These are phyloP conservation scores for Luzula sylvatica DNA, from an alignment of 176 grass and related monocot species.

Conservation along the genomic window DNA sequence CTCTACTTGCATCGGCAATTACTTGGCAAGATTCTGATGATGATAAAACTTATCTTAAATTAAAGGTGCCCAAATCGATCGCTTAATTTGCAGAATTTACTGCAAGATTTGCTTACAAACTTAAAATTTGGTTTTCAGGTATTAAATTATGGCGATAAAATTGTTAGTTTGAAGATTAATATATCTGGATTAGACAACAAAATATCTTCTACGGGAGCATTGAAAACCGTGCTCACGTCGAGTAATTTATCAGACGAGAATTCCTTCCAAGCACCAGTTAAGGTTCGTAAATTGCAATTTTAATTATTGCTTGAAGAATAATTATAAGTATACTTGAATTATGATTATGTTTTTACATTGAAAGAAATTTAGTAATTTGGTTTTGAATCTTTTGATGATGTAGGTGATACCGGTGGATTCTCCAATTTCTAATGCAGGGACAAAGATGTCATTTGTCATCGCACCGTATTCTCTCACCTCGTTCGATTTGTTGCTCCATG, in stretches of 20 bases:
- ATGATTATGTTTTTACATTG: slow-evolving; percentile 2
- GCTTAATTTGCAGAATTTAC: slow-evolving; percentile 5
- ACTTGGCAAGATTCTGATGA: slow-evolving; percentile 51
- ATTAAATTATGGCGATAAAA: slow-evolving; percentile 62
- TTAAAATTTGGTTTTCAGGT: slow-evolving; percentile 29
- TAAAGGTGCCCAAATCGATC: too few relatives aligned
- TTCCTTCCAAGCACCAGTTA: slow-evolving; percentile 76
- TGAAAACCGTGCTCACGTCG: slow-evolving; percentile 67
- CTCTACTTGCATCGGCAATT: slow-evolving; percentile 60
- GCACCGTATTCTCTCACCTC: slow-evolving; percentile 61
- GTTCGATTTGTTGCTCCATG: slow-evolving; percentile 54
- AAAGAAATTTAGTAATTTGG: neutral
- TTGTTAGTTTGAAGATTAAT: slow-evolving; percentile 49
- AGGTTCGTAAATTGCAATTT: slow-evolving; percentile 38
- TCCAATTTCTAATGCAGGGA: slow-evolving; percentile 43
- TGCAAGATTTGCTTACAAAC: slow-evolving; percentile 9
- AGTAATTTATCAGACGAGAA: slow-evolving; percentile 63
- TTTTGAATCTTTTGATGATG: slow-evolving; percentile 22
- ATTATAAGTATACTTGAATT: neutral
- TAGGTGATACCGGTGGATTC: slow-evolving; percentile 52
- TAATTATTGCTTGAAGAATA: neutral
- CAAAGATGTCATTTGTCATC: slow-evolving; percentile 41
- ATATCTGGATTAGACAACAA: slow-evolving; percentile 46
- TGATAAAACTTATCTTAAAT: slow-evolving; percentile 52
- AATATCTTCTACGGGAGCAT: slow-evolving; percentile 42